phyloP scores from a whole-genome alignment of 345 rosid species.

The Corymbia maculata region DNA sequence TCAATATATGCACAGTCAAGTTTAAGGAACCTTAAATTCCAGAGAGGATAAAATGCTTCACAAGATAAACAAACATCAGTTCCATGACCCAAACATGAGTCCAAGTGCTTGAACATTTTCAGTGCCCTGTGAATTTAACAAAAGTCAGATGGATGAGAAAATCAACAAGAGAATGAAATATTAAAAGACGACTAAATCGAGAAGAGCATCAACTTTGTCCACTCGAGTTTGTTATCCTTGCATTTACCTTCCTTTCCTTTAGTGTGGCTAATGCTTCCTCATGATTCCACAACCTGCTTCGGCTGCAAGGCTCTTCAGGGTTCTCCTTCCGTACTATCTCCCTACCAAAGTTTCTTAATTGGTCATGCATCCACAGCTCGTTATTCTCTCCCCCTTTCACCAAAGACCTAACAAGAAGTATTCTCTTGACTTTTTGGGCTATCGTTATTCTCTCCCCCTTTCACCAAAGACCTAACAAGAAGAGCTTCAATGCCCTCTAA shows the following conservation, averaged over 20 bases:
- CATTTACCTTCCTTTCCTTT: neutral
- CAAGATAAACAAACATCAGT: fast-evolving
- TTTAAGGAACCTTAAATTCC: neutral
- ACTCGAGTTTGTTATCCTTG: fast-evolving
- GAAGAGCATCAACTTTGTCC: neutral
- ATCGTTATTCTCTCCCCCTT: neutral
- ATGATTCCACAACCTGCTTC: neutral
- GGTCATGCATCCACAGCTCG: neutral
- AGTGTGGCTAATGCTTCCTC: neutral
- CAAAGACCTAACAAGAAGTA: too few relatives aligned
- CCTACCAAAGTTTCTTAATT: neutral
- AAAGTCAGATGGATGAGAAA: neutral
- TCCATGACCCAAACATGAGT: neutral
- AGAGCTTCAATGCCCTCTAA: neutral
- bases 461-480: neutral
- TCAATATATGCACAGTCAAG: neutral
- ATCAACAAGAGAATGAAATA: neutral
- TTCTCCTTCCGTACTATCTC: neutral
- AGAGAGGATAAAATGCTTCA: neutral
- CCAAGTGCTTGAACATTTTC: neutral
- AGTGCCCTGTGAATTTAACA: neutral
- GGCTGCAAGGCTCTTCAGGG: neutral
- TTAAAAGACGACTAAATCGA: too few relatives aligned
- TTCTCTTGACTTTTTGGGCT: too few relatives aligned
- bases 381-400: neutral